Conservation (phyloP, 768 basidiomycete genomes). For the Cyclocybe aegerita region DNA sequence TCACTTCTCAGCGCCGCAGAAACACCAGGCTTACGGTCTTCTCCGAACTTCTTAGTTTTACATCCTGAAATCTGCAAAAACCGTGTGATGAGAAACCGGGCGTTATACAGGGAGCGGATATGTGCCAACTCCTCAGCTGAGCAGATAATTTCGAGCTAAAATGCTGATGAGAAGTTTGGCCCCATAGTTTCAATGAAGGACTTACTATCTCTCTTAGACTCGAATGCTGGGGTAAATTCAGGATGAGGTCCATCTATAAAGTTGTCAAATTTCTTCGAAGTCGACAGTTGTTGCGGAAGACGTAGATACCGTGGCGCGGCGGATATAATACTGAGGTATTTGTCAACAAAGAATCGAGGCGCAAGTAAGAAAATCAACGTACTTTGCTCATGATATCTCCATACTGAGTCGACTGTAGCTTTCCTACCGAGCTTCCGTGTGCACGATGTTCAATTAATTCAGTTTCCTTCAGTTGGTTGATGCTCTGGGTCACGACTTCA, state of each 20-base stretch:
- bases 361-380: slow-evolving; percentile 4
- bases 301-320: slow-evolving; percentile 56
- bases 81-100: neutral
- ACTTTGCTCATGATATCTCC: slow-evolving; percentile 91
- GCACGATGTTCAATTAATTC: slow-evolving; percentile 51
- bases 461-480: slow-evolving; percentile 58
- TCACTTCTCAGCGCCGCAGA: neutral
- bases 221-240: slow-evolving; percentile 55
- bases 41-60: slow-evolving; percentile 74
- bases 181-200: slow-evolving; percentile 2
- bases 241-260: slow-evolving; percentile 63
- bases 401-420: slow-evolving; percentile 65
- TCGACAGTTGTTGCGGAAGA: neutral
- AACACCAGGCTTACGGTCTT: slow-evolving; percentile 50
- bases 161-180: neutral
- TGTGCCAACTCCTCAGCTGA: slow-evolving; percentile 61
- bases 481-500: slow-evolving; percentile 68
- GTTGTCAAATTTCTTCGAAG: neutral
- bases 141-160: slow-evolving; percentile 64
- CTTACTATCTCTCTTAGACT: slow-evolving; percentile 69
- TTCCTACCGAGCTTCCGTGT: slow-evolving; percentile 32
- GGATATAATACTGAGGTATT: slow-evolving; percentile 64
- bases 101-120: neutral
- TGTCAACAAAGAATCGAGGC: slow-evolving; percentile 1
- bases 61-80: slow-evolving; percentile 55